Percentiles rank a stretch among this genome's conserved stretches.
Conservation (phyloP, 176 grass and related monocot species). For the Aegilops sharonensis region DNA sequence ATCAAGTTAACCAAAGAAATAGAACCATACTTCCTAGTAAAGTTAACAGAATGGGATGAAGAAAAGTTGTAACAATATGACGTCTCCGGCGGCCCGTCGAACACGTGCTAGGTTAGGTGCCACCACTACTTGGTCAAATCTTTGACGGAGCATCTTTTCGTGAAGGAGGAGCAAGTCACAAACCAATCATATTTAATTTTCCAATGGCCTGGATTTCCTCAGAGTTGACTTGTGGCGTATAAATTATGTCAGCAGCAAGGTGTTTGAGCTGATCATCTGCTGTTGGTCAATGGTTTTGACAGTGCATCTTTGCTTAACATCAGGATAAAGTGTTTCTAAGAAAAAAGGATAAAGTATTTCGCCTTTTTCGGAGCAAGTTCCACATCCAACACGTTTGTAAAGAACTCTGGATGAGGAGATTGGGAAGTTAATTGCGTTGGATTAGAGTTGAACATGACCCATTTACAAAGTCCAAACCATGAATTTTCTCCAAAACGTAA, state of each 20-base stretch:
- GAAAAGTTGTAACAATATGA: neutral
- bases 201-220: neutral
- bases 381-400: neutral
- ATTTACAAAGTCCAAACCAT: neutral
- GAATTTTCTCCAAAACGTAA: neutral
- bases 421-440: neutral
- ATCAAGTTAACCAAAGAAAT: neutral
- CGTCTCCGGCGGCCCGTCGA: neutral
- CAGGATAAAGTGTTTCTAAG: neutral
- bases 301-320: neutral
- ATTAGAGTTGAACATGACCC: neutral
- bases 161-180: neutral
- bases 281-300: neutral
- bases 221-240: neutral
- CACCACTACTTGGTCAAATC: slow-evolving; percentile 7
- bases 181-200: neutral
- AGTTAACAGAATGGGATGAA: neutral
- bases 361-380: neutral
- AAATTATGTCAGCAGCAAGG: neutral
- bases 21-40: neutral
- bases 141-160: slow-evolving; percentile 21
- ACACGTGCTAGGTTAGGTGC: neutral
- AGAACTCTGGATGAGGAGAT: neutral
- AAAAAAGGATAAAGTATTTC: neutral
- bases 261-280: neutral